Conservation (phyloP, 768 basidiomycete species). For the Hypholoma fasciculare region DNA sequence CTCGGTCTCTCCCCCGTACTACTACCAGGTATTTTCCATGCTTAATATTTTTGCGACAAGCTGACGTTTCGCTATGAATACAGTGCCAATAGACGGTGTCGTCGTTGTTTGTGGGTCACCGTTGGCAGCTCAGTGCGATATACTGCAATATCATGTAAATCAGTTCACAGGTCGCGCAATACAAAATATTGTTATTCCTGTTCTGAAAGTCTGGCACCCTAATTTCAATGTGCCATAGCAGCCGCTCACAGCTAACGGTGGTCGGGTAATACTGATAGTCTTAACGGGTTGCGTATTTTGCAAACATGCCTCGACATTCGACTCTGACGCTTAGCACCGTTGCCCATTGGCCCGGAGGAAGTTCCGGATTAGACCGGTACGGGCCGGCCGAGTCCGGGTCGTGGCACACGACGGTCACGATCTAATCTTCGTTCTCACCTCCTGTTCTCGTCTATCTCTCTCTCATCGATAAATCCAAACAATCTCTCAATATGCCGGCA, state of each 20-base stretch:
- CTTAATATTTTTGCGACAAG: not conserved
- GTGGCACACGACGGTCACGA: not conserved
- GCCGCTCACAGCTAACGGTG: too few species aligned
- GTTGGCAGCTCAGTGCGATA: not conserved
- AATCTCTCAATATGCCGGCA: constrained; percentile 40
- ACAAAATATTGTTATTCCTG: constrained; percentile 3
- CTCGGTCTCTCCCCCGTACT: constrained; percentile 19
- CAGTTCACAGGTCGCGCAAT: not conserved
- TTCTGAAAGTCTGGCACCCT: not conserved
- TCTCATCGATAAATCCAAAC: not conserved
- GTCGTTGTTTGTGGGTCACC: not conserved
- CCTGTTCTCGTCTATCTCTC: not conserved
- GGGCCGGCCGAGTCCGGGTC: not conserved
- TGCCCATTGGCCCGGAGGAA: not conserved
- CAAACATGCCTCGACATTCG: too few species aligned
- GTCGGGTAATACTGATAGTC: too few species aligned
- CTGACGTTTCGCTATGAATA: not conserved
- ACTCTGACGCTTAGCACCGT: not conserved
- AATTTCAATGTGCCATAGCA: not conserved
- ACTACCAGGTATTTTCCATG: constrained; percentile 12
- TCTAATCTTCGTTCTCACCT: not conserved
- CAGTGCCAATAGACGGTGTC: constrained; percentile 9
- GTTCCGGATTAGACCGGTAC: not conserved
- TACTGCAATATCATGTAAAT: not conserved
- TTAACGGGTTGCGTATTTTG: not conserved